These are phyloP conservation scores for Chlorella sp. DNA, from an alignment of 139 green algal species.

Conservation along the genomic window DNA sequence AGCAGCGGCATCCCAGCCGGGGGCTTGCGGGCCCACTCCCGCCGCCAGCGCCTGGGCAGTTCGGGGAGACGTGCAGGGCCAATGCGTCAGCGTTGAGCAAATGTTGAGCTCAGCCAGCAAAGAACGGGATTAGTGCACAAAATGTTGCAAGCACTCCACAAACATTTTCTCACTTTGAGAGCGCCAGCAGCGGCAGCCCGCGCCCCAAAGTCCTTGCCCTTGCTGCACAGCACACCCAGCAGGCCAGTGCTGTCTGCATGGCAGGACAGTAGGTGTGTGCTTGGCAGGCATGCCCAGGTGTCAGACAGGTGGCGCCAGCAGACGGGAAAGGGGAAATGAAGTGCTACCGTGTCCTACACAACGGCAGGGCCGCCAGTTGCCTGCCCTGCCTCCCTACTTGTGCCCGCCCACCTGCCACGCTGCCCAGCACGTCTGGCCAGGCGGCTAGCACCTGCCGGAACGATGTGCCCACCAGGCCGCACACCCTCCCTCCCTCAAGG, in stretches of 20 bases:
- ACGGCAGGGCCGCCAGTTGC: too few relatives aligned
- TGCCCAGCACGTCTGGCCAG: conserved; percentile 15
- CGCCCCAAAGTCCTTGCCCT: conserved; percentile 19
- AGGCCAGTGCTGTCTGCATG: background rate
- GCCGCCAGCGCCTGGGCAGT: conserved; percentile 1
- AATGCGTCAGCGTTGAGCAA: too few relatives aligned
- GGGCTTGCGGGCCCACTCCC: background rate
- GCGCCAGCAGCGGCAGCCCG: background rate
- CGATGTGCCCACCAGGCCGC: conserved; percentile 8
- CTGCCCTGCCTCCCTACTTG: background rate
- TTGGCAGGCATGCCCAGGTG: background rate
- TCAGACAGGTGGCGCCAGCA: background rate
- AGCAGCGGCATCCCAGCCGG: background rate
- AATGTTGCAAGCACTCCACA: too few relatives aligned
- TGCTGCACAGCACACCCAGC: conserved; percentile 13
- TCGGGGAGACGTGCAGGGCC: too few relatives aligned
- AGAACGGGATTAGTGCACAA: too few relatives aligned
- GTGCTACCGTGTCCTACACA: too few relatives aligned
- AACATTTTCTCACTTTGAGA: too few relatives aligned
- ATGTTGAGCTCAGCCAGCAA: too few relatives aligned
- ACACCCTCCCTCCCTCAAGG: background rate
- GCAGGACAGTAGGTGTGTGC: background rate
- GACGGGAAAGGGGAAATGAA: background rate
- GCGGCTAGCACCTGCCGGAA: background rate
- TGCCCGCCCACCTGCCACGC: background rate